These are phyloP conservation scores for Linnemannia schmuckeri DNA, from an alignment of 192 early-diverging fungal genomes.

Conservation along the genomic window DNA sequence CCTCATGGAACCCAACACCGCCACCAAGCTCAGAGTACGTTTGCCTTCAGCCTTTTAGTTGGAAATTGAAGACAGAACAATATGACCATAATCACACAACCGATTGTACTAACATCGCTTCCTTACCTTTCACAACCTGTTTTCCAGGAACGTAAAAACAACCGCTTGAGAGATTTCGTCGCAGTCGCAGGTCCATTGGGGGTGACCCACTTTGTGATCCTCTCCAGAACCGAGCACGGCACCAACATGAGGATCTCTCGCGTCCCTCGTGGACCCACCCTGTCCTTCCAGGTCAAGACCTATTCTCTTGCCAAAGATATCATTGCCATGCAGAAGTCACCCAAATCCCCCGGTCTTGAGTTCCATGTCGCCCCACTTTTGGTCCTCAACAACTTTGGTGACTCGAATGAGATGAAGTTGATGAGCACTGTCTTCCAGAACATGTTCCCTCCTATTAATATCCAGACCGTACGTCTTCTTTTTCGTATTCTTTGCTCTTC, in stretches of 20 bases:
- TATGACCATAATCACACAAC: no score
- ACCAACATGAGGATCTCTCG: constrained; percentile 89
- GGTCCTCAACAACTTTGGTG: constrained; percentile 86
- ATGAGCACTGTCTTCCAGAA: constrained; percentile 97
- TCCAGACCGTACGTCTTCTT: constrained; percentile 78
- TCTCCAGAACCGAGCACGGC: constrained; percentile 85
- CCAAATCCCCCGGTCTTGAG: constrained; percentile 82
- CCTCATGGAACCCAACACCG: constrained; percentile 97
- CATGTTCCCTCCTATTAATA: constrained; percentile 96
- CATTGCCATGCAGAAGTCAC: constrained; percentile 78
- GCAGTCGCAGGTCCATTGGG: constrained; percentile 85
- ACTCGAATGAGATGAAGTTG: constrained; percentile 86
- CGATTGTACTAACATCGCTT: background rate
- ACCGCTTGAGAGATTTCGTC: constrained; percentile 95
- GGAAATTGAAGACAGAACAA: background rate
- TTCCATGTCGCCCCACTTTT: constrained; percentile 86
- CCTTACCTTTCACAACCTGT: background rate
- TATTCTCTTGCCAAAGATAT: constrained; percentile 91
- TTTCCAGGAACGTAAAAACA: constrained; percentile 86
- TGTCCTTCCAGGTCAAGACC: constrained; percentile 85
- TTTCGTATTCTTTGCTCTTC: background rate
- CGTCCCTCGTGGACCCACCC: constrained; percentile 93
- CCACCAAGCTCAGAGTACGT: constrained; percentile 83
- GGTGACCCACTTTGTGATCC: constrained; percentile 91
- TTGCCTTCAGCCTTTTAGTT: background rate